Evolutionary conservation across 179 eudicot species (phyloP).

Genomic region (Spinacia oleracea): DNA sequence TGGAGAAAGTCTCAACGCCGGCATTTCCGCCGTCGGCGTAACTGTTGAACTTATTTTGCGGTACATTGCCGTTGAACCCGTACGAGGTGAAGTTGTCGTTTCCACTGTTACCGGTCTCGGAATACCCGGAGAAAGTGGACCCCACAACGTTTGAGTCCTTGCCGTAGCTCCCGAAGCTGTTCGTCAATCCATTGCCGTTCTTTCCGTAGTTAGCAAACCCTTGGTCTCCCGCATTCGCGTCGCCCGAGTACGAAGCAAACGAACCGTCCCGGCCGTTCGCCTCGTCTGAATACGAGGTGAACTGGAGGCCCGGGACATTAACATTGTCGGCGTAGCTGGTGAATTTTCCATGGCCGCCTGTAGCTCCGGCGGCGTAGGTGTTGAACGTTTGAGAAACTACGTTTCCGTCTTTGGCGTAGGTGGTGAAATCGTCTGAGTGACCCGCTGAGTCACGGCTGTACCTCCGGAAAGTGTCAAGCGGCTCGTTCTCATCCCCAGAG

Average conservation of each 20-base stretch:
- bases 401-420: slow-evolving; percentile 59
- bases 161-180: slow-evolving; percentile 47
- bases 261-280: slow-evolving; percentile 45
- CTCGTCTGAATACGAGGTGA: slow-evolving; percentile 66
- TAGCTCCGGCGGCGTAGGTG: slow-evolving; percentile 59
- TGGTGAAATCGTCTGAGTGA: slow-evolving; percentile 59
- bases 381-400: slow-evolving; percentile 59
- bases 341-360: slow-evolving; percentile 70
- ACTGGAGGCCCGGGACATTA: slow-evolving; percentile 59
- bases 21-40: slow-evolving; percentile 62
- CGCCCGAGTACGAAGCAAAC: slow-evolving; percentile 40
- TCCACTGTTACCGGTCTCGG: slow-evolving; percentile 46
- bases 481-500: slow-evolving; percentile 54
- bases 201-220: slow-evolving; percentile 62
- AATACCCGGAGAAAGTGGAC: slow-evolving; percentile 52
- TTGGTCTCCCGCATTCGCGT: slow-evolving; percentile 59
- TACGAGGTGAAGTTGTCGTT: slow-evolving; percentile 58
- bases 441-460: slow-evolving; percentile 73
- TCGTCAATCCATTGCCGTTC: slow-evolving; percentile 52
- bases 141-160: slow-evolving; percentile 58
- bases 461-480: slow-evolving; percentile 55
- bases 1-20: slow-evolving; percentile 48
- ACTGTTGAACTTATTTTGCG: slow-evolving; percentile 54
- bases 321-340: slow-evolving; percentile 36
- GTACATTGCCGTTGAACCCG: slow-evolving; percentile 53